These are phyloP conservation scores for Lipomyces anomalus DNA, from an alignment of 805 yeast genomes.

Conservation along the genomic window DNA sequence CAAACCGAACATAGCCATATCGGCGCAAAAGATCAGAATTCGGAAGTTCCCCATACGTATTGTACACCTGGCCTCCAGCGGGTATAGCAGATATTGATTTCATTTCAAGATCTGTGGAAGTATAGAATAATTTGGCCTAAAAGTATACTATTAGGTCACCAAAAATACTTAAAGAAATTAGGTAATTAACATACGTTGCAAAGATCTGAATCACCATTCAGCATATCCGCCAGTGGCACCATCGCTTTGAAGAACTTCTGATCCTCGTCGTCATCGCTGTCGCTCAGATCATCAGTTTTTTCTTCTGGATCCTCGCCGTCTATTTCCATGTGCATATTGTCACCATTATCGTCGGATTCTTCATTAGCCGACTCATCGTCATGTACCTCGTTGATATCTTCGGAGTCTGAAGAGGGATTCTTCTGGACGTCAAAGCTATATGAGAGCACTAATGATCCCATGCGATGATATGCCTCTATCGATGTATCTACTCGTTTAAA, in stretches of 20 bases:
- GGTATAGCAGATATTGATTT: constrained; percentile 54
- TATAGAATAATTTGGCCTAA: constrained; percentile 30
- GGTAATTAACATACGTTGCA: constrained; percentile 70
- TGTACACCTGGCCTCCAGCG: constrained; percentile 70
- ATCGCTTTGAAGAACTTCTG: constrained; percentile 56
- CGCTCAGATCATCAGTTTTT: constrained; percentile 4
- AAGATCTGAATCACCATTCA: constrained; percentile 75
- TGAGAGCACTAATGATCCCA: constrained; percentile 79
- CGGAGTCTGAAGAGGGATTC: constrained; percentile 6
- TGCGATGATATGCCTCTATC: constrained; percentile 56
- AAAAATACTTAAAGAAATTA: constrained; percentile 34
- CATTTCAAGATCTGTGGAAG: constrained; percentile 53
- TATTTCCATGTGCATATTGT: constrained; percentile 5
- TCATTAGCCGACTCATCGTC: constrained; percentile 29
- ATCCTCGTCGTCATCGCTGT: constrained; percentile 34
- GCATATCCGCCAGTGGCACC: constrained; percentile 89
- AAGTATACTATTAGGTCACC: too few relatives aligned
- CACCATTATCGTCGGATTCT: constrained; percentile 18
- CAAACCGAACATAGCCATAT: constrained; percentile 73
- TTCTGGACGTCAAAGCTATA: constrained; percentile 80
- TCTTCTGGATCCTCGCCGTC: constrained; percentile 3
- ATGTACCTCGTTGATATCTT: constrained; percentile 11
- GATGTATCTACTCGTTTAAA: constrained; percentile 34
- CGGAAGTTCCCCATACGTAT: constrained; percentile 86
- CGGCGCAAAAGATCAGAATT: constrained; percentile 85